Percentiles rank a stretch among this genome's conserved stretches.
Conservation (phyloP, 768 basidiomycete genomes). For the Leccinum olivaceopallidum region DNA sequence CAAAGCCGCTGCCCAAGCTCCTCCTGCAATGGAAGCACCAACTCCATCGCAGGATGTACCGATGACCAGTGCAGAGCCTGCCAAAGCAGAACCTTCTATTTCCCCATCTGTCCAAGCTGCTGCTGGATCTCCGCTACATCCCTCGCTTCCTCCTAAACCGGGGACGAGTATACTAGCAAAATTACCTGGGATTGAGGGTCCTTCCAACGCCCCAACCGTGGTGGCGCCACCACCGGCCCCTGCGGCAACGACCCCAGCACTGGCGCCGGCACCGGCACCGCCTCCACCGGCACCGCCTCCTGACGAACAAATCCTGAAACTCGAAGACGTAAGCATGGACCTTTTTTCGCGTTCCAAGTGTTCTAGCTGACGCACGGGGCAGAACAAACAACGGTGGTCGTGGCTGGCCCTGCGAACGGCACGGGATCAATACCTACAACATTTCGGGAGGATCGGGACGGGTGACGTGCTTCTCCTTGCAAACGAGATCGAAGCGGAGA, state of each 20-base stretch:
- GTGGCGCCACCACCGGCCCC: constrained; percentile 11
- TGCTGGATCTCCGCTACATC: constrained; percentile 54
- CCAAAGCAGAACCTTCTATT: constrained; percentile 20
- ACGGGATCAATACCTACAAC: constrained; percentile 69
- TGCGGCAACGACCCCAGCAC: constrained; percentile 18
- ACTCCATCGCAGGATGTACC: constrained; percentile 20
- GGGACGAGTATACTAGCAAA: constrained; percentile 39
- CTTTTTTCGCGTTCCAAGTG: not conserved
- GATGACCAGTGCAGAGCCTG: constrained; percentile 14
- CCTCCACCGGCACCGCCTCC: constrained; percentile 32
- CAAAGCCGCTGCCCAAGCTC: constrained; percentile 35
- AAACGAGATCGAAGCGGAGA: constrained; percentile 38
- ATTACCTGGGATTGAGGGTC: constrained; percentile 35
- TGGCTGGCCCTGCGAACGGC: constrained; percentile 82
- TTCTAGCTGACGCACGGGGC: constrained; percentile 15
- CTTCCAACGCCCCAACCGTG: constrained; percentile 20
- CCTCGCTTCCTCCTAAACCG: constrained; percentile 73
- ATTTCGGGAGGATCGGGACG: constrained; percentile 81
- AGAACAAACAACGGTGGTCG: constrained; percentile 77
- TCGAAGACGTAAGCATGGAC: constrained; percentile 55
- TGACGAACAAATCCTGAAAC: constrained; percentile 54
- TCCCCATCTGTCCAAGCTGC: constrained; percentile 8
- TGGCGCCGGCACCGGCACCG: constrained; percentile 26
- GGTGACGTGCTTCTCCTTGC: constrained; percentile 62
- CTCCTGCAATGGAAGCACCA: constrained; percentile 22